A percentile compares a stretch with the other conserved stretches of the same genome.
phyloP scores from a whole-genome alignment of 2,329 filamentous ascomycete species.

The Stachybotrys elegans region DNA sequence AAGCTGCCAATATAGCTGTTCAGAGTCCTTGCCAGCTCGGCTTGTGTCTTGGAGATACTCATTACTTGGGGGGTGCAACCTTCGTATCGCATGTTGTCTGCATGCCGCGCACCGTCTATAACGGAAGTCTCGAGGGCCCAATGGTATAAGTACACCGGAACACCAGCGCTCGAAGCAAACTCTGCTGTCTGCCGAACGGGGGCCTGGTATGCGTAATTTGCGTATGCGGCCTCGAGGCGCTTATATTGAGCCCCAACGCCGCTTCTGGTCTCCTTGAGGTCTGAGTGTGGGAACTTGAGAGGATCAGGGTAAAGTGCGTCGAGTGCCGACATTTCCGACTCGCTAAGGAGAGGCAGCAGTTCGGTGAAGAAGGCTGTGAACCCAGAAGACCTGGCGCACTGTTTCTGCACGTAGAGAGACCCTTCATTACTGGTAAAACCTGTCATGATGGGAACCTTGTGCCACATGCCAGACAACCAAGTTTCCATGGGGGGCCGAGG shows the following conservation, averaged over 20 bases:
- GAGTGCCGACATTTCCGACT: slow-evolving; percentile 47
- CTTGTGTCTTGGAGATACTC: slow-evolving; percentile 31
- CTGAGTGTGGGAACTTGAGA: slow-evolving; percentile 18
- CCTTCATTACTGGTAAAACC: slow-evolving; percentile 69
- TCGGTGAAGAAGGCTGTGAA: slow-evolving; percentile 56
- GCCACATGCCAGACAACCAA: slow-evolving; percentile 35
- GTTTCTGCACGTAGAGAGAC: slow-evolving; percentile 54
- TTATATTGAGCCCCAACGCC: slow-evolving; percentile 47
- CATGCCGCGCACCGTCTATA: slow-evolving; percentile 40
- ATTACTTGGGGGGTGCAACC: slow-evolving; percentile 29
- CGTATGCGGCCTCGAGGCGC: slow-evolving; percentile 48
- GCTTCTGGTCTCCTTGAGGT: slow-evolving; percentile 31
- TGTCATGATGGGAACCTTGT: slow-evolving; percentile 47
- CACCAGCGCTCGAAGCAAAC: slow-evolving; percentile 10
- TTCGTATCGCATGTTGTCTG: slow-evolving; percentile 44
- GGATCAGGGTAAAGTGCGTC: slow-evolving; percentile 58
- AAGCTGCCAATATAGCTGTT: slow-evolving; percentile 46
- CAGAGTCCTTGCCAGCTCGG: slow-evolving; percentile 33
- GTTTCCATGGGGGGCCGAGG: slow-evolving; percentile 51
- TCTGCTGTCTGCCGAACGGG: slow-evolving; percentile 45
- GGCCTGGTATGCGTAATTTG: slow-evolving; percentile 48
- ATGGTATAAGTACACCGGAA: slow-evolving; percentile 19
- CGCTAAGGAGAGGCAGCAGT: slow-evolving; percentile 52
- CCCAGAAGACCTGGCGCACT: slow-evolving; percentile 38
- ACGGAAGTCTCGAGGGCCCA: slow-evolving; percentile 42